Percentiles rank a stretch among this genome's conserved stretches.
These are phyloP conservation scores for Pythium aquatile DNA, from an alignment of 352 stramenopile genomes.

Conservation along the genomic window DNA sequence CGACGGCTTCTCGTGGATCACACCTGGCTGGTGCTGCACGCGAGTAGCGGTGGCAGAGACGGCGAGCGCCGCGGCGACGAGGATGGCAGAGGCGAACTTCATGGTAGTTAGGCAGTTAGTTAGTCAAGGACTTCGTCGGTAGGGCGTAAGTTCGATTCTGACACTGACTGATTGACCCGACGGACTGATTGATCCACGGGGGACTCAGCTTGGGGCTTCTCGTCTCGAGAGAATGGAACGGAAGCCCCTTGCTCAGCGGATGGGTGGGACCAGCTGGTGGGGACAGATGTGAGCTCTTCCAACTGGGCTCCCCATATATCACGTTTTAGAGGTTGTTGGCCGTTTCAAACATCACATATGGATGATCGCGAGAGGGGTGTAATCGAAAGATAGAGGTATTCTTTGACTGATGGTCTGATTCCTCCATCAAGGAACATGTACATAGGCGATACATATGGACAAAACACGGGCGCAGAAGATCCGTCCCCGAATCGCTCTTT, in stretches of 20 bases:
- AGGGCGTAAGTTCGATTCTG: slow-evolving; percentile 14
- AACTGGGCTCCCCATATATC: neutral
- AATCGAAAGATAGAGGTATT: neutral
- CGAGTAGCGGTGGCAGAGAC: neutral
- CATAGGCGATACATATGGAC: neutral
- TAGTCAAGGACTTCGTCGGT: neutral
- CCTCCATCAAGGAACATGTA: neutral
- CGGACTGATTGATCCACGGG: neutral
- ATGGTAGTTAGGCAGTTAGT: neutral
- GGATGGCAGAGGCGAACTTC: slow-evolving; percentile 7
- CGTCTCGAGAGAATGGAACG: neutral
- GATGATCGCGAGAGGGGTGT: neutral
- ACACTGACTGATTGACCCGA: neutral
- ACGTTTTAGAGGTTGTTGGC: neutral
- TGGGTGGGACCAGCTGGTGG: neutral
- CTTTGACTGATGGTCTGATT: slow-evolving; percentile 1
- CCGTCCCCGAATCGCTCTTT: neutral
- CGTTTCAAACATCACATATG: no score
- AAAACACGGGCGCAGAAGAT: neutral
- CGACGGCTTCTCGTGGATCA: neutral
- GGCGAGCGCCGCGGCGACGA: slow-evolving; percentile 11
- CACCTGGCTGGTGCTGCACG: neutral
- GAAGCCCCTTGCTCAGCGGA: neutral
- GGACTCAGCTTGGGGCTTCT: no score
- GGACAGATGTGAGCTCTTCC: neutral